These are phyloP conservation scores for Gloeophyllum trabeum DNA, from an alignment of 768 basidiomycete species.

Conservation along the genomic window DNA sequence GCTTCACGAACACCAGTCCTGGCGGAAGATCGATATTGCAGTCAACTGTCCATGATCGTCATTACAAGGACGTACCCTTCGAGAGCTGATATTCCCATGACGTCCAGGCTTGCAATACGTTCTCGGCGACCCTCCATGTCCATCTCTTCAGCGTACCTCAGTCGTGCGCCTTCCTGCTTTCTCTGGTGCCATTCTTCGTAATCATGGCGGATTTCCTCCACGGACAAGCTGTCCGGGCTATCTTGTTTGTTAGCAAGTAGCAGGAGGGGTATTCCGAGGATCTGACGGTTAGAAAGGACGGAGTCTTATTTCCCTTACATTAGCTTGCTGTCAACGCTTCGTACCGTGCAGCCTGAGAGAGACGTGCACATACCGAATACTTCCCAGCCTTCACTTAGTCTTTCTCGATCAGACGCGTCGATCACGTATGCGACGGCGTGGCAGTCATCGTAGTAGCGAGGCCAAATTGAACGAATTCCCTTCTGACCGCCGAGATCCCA, in stretches of 20 bases:
- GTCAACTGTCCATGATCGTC: not conserved
- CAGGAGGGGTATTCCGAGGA: slow-evolving; percentile 81
- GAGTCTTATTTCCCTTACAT: slow-evolving; percentile 40
- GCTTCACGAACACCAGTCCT: slow-evolving; percentile 86
- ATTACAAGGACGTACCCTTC: slow-evolving; percentile 55
- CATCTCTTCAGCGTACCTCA: slow-evolving; percentile 27
- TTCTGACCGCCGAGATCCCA: slow-evolving; percentile 96
- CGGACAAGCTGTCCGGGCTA: slow-evolving; percentile 63
- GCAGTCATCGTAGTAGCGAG: slow-evolving; percentile 89
- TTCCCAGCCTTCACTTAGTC: slow-evolving; percentile 91
- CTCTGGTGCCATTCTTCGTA: slow-evolving; percentile 82
- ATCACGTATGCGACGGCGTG: slow-evolving; percentile 95
- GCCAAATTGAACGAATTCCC: slow-evolving; percentile 92
- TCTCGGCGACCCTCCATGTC: slow-evolving; percentile 18
- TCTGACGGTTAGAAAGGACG: slow-evolving; percentile 82
- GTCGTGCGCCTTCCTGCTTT: slow-evolving; percentile 56
- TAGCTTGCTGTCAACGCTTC: slow-evolving; percentile 6
- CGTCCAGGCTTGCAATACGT: slow-evolving; percentile 39
- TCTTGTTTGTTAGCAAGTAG: slow-evolving; percentile 98
- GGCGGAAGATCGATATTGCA: not conserved
- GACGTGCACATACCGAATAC: slow-evolving; percentile 75
- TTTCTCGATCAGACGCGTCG: slow-evolving; percentile 83
- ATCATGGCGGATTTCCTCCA: slow-evolving; percentile 83
- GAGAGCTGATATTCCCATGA: slow-evolving; percentile 82
- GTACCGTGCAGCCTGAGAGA: slow-evolving; percentile 2